Evolutionary conservation across 805 yeast genomes (phyloP), one percentile per base, ranked within the genome.

Genomic region (Isabelozyma pseudorhagii): DNA sequence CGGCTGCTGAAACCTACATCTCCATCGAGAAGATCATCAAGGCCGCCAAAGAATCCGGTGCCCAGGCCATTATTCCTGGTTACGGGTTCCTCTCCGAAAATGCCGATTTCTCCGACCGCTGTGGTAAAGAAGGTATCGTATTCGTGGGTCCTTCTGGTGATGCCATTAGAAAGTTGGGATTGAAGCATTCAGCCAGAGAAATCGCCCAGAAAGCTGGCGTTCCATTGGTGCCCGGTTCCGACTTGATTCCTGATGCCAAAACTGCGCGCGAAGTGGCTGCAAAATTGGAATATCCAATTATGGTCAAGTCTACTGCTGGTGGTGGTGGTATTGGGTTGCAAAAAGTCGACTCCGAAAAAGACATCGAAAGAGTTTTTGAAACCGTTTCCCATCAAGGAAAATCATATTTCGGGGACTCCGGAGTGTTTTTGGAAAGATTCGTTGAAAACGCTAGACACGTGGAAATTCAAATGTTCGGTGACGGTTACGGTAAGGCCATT

Each of bases 281-380:
- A 14, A 72, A 80, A 59, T 74, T 93, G 46, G 87, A 80, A 50
- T 94, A 89, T 60, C 98, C 98, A 28, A 82, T 93, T 34, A 93
- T 93, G 98, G 89, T 94, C 46, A 93, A 93, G 70, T 87, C 96
- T 25, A 94, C 99, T 53, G 98, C 98, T 25, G 99, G 99, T 66
- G 99, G 99, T 63, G 99, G 99, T 69, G 99, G 99, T 71, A 93
- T 93, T 62, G 99, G 99, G 55, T 75, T 93, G 58, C 97, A 93
- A 68, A 88, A 91, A 64, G 97, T 92, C 51, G 97, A 92, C 61
- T 78, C 83, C 36, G 88, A 81, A 57, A 83, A 67, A 15, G 97
- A 94, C 52, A 83, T 94, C 54, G 89, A 83, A 70, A 74, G 87
- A 53, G 96, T 92, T 11, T 93, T 90, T 69, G 87, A 82, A 61